These are phyloP conservation scores for Raphanus hybrid DNA, from an alignment of 441 rosid genomes.

Conservation along the genomic window DNA sequence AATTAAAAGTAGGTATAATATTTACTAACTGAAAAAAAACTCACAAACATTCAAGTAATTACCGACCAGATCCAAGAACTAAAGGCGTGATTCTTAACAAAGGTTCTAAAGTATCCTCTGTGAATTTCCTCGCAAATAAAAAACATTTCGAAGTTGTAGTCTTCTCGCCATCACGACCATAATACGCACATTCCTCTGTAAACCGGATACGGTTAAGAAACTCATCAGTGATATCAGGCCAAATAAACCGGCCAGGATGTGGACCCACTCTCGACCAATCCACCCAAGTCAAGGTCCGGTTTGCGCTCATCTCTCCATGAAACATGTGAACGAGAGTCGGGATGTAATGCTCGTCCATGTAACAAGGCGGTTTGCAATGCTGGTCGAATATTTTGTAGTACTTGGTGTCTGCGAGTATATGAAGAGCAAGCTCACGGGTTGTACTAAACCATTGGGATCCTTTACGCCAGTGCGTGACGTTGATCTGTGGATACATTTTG, in stretches of 20 bases:
- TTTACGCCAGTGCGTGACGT: constrained; percentile 63
- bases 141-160: constrained; percentile 42
- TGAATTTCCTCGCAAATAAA: constrained; percentile 69
- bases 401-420: constrained; percentile 44
- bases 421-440: constrained; percentile 50
- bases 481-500: constrained; percentile 58
- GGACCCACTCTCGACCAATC: constrained; percentile 70
- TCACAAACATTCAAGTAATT: neutral
- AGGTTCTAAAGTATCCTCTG: constrained; percentile 54
- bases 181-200: constrained; percentile 51
- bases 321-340: constrained; percentile 55
- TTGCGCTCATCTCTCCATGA: constrained; percentile 45
- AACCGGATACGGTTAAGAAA: constrained; percentile 52
- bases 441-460: constrained; percentile 68
- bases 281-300: constrained; percentile 64
- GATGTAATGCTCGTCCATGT: constrained; percentile 67
- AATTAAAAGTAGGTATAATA: neutral
- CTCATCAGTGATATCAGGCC: constrained; percentile 54
- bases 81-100: constrained; percentile 55
- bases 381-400: constrained; percentile 48
- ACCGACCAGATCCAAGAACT: constrained; percentile 57
- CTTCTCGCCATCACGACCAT: constrained; percentile 37
- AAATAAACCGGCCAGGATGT: constrained; percentile 57
- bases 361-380: constrained; percentile 54
- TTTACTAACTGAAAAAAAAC: neutral